Evolutionary conservation across 2,329 filamentous ascomycete genomes (phyloP), one percentile per base, ranked within the genome.

Genomic region (Coniochaeta prunicola): DNA sequence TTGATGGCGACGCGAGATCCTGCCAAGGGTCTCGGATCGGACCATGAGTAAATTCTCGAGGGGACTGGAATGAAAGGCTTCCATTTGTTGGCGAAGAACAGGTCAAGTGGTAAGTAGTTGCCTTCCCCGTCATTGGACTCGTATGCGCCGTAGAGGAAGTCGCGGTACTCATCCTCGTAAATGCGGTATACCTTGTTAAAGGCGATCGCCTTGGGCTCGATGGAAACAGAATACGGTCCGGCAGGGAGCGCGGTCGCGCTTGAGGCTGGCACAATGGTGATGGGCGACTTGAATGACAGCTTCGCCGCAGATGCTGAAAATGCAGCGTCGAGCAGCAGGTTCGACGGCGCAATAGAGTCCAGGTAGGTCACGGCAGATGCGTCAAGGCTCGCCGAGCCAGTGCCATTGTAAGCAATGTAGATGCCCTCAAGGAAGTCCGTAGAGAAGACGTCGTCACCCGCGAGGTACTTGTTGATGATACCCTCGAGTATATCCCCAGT

Each of bases 1-100:
- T 74, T 74, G 58, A 74, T 66, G 1, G 67, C 68, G 13, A 74
- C 63, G 1, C 74, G 67, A 6, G 60, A 59, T 6, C 72, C 72
- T 0, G 68, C 70, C 7, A 74, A 59, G 0, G 72, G 70, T 26
- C 71, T 66, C 3, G 65, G 30, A 50, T 75, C 73, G 3, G 57
- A 64, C 66, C 65, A 69, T 31, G 61, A 63, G 63, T 76, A 76
- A 10, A 76, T 66, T 0, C 74, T 67, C 0, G 74, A 76, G 1
- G 74, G 73, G 0, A 76, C 73, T 0, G 66, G 65, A 50, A 68
- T 66, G 67, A 69, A 58, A 59, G 65, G 64, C 38, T 63, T 62
- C 65, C 64, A 67, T 54, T 61, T 62, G 4, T 61, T 58, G 24
- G 61, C 54, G 34, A 59, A 55, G 56, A 59, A 63, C 10, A 64